Evolutionary conservation across 2,329 filamentous ascomycete species (phyloP).

Genomic region (Pseudogymnoascus sp.): DNA sequence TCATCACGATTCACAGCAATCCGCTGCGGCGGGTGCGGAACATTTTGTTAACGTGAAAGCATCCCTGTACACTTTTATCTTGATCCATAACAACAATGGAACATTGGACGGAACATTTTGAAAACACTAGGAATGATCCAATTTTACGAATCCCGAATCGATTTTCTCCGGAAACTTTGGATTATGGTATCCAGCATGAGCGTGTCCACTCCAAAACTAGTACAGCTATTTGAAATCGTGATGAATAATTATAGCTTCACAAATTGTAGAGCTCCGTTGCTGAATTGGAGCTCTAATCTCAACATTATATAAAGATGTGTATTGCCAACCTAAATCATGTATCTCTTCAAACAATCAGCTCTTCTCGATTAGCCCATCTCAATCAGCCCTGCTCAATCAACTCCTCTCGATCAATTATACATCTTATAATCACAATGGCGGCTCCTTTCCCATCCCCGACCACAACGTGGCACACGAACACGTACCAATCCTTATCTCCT

Average conservation of each 20-base stretch:
- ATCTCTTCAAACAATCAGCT: constrained; percentile 11
- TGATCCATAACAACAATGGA: too few relatives aligned
- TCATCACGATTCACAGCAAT: constrained; percentile 10
- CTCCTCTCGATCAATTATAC: constrained; percentile 10
- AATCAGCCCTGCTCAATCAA: background rate
- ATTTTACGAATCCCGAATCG: constrained; percentile 9
- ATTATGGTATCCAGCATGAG: background rate
- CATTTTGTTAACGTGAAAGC: background rate
- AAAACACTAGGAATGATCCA: background rate
- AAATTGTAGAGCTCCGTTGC: constrained; percentile 20
- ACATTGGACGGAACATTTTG: background rate
- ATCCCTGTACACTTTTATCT: too few relatives aligned
- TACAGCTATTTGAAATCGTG: constrained; percentile 6
- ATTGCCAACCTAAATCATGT: constrained; percentile 12
- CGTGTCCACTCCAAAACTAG: background rate
- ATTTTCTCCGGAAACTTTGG: constrained; percentile 11
- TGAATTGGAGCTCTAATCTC: constrained; percentile 14
- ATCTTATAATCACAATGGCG: constrained; percentile 19
- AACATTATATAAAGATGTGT: constrained; percentile 18
- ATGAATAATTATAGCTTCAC: constrained; percentile 11
- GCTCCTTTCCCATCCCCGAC: constrained; percentile 34
- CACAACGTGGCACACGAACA: constrained; percentile 28
- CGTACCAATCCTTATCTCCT: constrained; percentile 33
- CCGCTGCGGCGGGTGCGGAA: background rate
- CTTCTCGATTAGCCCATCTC: constrained; percentile 7